Conservation (phyloP, 2,329 filamentous ascomycete species). For the Claviceps pazoutovae region DNA sequence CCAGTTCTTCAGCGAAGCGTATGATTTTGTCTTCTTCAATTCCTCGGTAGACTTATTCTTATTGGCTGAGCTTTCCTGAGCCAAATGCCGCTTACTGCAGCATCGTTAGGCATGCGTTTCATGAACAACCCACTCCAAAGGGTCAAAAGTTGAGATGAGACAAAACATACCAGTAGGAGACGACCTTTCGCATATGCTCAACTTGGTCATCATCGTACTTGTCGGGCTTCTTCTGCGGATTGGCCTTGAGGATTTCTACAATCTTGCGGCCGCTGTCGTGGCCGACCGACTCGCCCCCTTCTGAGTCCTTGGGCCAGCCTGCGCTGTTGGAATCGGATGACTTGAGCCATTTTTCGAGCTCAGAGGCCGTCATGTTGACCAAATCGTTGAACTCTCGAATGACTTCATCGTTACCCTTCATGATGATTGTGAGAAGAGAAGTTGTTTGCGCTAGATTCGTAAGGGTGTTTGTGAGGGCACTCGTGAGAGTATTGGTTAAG, state of each 20-base stretch:
- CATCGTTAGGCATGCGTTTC: background rate
- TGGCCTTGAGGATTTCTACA: slow-evolving; percentile 46
- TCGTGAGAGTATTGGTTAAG: too few relatives aligned
- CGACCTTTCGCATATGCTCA: slow-evolving; percentile 48
- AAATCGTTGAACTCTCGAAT: slow-evolving; percentile 49
- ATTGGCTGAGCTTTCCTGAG: slow-evolving; percentile 47
- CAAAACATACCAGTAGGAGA: slow-evolving; percentile 38
- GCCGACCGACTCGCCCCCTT: slow-evolving; percentile 46
- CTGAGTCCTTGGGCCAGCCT: slow-evolving; percentile 46
- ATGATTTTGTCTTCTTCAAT: slow-evolving; percentile 35
- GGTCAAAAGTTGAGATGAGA: background rate
- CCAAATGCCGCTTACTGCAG: slow-evolving; percentile 45
- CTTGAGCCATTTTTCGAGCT: slow-evolving; percentile 48
- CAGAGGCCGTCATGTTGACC: slow-evolving; percentile 50
- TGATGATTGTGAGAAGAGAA: slow-evolving; percentile 6
- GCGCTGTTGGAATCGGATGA: slow-evolving; percentile 41
- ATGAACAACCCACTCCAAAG: too few relatives aligned
- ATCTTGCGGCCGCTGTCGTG: slow-evolving; percentile 52
- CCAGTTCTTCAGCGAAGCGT: slow-evolving; percentile 50
- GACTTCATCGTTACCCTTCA: slow-evolving; percentile 16
- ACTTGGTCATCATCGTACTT: slow-evolving; percentile 42
- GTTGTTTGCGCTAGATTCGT: background rate
- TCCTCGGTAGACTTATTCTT: slow-evolving; percentile 32
- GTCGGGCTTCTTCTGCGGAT: slow-evolving; percentile 40
- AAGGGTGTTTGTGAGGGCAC: background rate